Evolutionary conservation across 1,139 yeast genomes (phyloP), one percentile per base, ranked within the genome.

Genomic region (Sugiyamaella sp.): DNA sequence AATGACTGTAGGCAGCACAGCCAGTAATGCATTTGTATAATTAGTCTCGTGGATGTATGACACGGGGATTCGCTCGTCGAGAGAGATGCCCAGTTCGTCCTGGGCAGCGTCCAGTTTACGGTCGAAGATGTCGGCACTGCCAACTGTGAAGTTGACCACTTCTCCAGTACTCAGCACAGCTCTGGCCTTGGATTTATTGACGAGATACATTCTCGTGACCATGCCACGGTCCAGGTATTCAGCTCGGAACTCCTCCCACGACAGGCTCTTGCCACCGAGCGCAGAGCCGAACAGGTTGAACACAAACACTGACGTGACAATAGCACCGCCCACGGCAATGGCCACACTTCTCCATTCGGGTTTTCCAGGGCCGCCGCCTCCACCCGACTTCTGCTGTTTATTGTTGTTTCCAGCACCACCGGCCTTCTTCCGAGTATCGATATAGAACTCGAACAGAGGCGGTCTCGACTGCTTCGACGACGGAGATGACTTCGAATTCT

Each of bases 181-280:
- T 61, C 89, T 89, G 1, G 90, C 99, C 37, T 81, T 77, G 53
- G 81, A 79, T 63, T 84, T 84, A 72, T 91, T 91, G 40, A 91
- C 81, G 22, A 93, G 95, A 12, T 79, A 78, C 49, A 91, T 77
- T 59, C 81, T 81, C 53, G 86, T 82, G 19, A 93, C 99, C 49
- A 88, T 74, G 1, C 97, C 97, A 61, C 83, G 84, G 60, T 89
- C 95, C 41, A 93, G 76, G 67, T 85, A 91, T 57, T 83, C 81
- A 19, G 85, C 79, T 60, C 89, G 85, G 75, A 93, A 91, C 70
- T 89, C 96, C 71, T 93, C 98, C 81, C 91, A 89, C 0, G 97
- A 86, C 53, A 91, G 40, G 35, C 59, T 61, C 42, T 59, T 60
- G 46, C 54, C 49, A 38, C 32, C 22, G 42, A 45, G 17, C 1